phyloP scores from a whole-genome alignment of 768 basidiomycete genomes.

The Rhodotorula sphaerocarpa region DNA sequence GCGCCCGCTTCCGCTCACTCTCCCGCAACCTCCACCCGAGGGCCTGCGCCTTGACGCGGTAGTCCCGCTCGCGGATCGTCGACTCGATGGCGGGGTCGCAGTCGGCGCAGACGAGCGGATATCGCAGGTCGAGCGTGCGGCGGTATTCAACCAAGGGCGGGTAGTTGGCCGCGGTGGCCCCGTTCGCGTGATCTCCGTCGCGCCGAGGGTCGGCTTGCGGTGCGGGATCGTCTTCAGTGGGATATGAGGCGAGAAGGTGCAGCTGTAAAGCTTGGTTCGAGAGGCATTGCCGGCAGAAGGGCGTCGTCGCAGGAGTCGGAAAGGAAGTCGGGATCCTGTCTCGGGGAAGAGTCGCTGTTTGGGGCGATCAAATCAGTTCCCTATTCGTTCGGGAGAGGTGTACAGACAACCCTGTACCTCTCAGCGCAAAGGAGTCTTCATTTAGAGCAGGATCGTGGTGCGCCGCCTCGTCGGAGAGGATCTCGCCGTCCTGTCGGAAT shows the following conservation, averaged over 20 bases:
- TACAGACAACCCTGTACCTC: conserved; percentile 53
- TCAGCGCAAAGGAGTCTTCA: conserved; percentile 57
- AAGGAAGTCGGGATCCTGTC: conserved; percentile 5
- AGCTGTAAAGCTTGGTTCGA: conserved; percentile 85
- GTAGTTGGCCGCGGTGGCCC: not conserved
- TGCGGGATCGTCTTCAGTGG: conserved; percentile 12
- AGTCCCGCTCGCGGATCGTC: conserved; percentile 65
- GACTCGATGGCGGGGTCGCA: conserved; percentile 76
- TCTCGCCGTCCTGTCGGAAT: conserved; percentile 57
- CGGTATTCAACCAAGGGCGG: conserved; percentile 58
- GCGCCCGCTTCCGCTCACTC: conserved; percentile 40
- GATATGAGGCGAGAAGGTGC: conserved; percentile 78
- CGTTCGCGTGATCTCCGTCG: no score
- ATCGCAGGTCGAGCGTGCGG: conserved; percentile 65
- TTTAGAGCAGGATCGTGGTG: conserved; percentile 77
- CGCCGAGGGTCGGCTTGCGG: not conserved
- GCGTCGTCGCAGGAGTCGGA: conserved; percentile 6
- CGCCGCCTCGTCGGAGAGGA: conserved; percentile 74
- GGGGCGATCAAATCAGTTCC: no score
- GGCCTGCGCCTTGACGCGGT: conserved; percentile 68
- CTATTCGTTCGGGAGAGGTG: no score
- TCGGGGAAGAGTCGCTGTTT: conserved; percentile 9
- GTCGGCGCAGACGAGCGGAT: conserved; percentile 72
- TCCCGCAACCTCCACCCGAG: conserved; percentile 62
- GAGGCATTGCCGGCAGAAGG: conserved; percentile 77